Percentiles rank a stretch among this genome's conserved stretches.
phyloP scores from a whole-genome alignment of 345 rosid species.

The Linum lewisii region DNA sequence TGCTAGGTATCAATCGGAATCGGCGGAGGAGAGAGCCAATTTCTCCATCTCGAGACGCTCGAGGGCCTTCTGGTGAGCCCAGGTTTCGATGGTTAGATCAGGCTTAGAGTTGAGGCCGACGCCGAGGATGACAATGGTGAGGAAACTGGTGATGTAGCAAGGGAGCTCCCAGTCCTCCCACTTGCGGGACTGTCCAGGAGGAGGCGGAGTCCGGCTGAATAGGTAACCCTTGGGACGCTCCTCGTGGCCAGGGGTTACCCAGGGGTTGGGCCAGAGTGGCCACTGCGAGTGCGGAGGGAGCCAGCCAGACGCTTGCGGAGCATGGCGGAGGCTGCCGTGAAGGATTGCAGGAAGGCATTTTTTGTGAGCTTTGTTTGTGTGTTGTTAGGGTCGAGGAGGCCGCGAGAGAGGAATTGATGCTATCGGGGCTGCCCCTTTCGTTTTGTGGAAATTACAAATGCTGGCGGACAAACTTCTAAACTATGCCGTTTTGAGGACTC shows the following conservation, averaged over 20 bases:
- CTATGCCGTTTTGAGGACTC: too few relatives aligned
- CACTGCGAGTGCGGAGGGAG: conserved; percentile 26
- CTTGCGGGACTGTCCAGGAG: conserved; percentile 76
- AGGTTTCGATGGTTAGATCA: conserved; percentile 96
- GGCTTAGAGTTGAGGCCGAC: conserved; percentile 98
- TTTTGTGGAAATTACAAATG: too few relatives aligned
- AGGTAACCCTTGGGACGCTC: conserved; percentile 87
- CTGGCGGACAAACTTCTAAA: too few relatives aligned
- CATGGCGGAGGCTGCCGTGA: conserved; percentile 30
- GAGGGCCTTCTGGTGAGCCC: conserved; percentile 97
- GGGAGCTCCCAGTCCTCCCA: conserved; percentile 99
- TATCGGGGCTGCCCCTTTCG: too few relatives aligned
- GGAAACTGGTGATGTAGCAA: conserved; percentile 94
- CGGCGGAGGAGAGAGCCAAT: conserved; percentile 13
- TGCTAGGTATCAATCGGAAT: conserved; percentile 13
- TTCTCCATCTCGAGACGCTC: conserved; percentile 77
- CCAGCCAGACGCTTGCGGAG: conserved; percentile 65
- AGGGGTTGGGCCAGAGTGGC: conserved; percentile 64
- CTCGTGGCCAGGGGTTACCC: conserved; percentile 83
- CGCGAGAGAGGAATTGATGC: too few relatives aligned
- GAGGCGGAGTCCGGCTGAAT: conserved; percentile 62
- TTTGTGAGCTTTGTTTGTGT: too few relatives aligned
- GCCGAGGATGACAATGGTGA: conserved; percentile 87
- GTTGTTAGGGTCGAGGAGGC: too few relatives aligned
- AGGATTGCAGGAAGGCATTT: conserved; percentile 7